Base-by-base conservation (phyloP, 2,329 filamentous ascomycete species). In the Xylariaceae sp. region DNA sequence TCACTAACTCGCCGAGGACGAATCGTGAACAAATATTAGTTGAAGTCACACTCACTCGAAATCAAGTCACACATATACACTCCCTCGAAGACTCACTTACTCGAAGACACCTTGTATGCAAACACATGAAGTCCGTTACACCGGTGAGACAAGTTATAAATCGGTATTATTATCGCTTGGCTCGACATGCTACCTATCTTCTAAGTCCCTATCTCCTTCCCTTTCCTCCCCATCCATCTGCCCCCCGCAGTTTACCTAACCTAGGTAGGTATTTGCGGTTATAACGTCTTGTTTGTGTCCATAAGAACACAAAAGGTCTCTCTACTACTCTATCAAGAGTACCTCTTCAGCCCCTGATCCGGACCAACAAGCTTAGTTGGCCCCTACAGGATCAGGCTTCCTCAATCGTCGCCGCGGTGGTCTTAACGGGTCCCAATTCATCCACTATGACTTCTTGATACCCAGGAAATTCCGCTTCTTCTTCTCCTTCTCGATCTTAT, bases 381-480 rank as follows among this genome's bases (percentile, higher is more conserved):
- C 23, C 23, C 4, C 23, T 30, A 30, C 23, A 30, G 23, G 23
- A 30, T 30, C 23, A 30, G 23, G 23, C 23, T 30, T 30, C 23
- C 11, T 9, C 9, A 42, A 42, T 13, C 37, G 37, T 1, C 37
- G 11, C 6, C 9, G 37, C 37, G 9, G 9, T 42, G 37, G 8
- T 42, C 8, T 42, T 13, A 13, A 42, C 37, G 11, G 3, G 37
- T 35, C n/a, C 3, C 30, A 30, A 30, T 30, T 30, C 23, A 34
- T 6, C 13, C 13, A 51, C 55, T 52, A 63, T 47, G 50, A 63
- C 72, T 88, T 88, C 74, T 85, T 86, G 67, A 83, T 78, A 34
- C 81, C 79, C 59, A 85, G 74, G 63, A 84, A 81, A 61, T 82
- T 81, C 56, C 82, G 76, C 70, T 78, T 82, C 78, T 86, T 86